Conservation (phyloP, 31 red algal species). For the Odonthalia washingtoniensis region DNA sequence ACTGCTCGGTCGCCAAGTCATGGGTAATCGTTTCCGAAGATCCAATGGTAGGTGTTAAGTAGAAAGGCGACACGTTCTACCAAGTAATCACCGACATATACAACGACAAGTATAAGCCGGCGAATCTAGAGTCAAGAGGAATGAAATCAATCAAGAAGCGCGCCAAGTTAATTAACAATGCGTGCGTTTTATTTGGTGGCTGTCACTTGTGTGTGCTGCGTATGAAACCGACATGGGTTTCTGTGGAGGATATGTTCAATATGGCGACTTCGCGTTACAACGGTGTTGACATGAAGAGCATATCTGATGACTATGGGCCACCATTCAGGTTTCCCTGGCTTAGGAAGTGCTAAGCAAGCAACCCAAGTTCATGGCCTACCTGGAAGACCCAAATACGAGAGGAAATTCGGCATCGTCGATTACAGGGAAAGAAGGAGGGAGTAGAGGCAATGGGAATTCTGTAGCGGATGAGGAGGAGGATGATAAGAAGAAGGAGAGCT, state of each 20-base stretch:
- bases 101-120: slow-evolving; percentile 37
- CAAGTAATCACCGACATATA: slow-evolving; percentile 32
- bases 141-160: slow-evolving; percentile 3
- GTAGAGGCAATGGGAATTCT: not conserved
- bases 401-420: not conserved
- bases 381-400: slow-evolving; percentile 8
- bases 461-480: not conserved
- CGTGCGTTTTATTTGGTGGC: not conserved
- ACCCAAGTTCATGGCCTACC: slow-evolving; percentile 15
- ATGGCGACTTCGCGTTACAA: too few relatives aligned
- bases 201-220: not conserved
- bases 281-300: too few relatives aligned
- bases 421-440: not conserved
- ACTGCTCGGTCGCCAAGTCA: too few relatives aligned
- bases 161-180: slow-evolving; percentile 1
- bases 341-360: slow-evolving; percentile 5
- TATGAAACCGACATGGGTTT: slow-evolving; percentile 19
- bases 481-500: slow-evolving; percentile 8
- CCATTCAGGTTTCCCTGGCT: not conserved
- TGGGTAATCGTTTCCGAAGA: too few relatives aligned
- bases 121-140: slow-evolving; percentile 28
- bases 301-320: not conserved
- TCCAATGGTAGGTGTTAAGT: too few relatives aligned
- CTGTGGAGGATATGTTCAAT: too few relatives aligned
- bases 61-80: slow-evolving; percentile 31